These are phyloP conservation scores for Kingdonia uniflora DNA, from an alignment of 164 flowering plant genomes.

Conservation along the genomic window DNA sequence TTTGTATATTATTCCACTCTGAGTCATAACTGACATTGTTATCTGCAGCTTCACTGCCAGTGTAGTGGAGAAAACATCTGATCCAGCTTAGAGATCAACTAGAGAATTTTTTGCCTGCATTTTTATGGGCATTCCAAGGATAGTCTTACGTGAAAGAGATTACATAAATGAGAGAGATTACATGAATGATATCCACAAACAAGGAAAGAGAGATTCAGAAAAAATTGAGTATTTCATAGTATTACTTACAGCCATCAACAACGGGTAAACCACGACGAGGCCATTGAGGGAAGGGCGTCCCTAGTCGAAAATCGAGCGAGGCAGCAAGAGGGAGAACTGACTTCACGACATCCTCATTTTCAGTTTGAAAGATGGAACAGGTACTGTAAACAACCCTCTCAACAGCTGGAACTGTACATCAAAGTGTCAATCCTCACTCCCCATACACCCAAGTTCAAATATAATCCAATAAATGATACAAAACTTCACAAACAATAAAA, in stretches of 20 bases:
- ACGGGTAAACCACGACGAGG: conserved; percentile 87
- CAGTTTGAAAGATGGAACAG: conserved; percentile 79
- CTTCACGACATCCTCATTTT: conserved; percentile 81
- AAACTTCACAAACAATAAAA: neutral
- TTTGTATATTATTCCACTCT: no score
- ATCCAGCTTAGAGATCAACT: no score
- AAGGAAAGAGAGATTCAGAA: neutral
- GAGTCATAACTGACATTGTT: no score
- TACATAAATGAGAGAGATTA: no score
- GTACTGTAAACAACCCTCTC: conserved; percentile 52
- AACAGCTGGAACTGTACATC: conserved; percentile 26
- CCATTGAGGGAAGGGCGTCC: conserved; percentile 67
- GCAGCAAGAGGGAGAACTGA: conserved; percentile 67
- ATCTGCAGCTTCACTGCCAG: no score
- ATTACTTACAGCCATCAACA: conserved; percentile 66
- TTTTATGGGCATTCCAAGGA: neutral
- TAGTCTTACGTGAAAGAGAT: no score
- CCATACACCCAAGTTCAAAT: no score
- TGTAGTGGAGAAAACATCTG: no score
- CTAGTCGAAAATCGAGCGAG: conserved; percentile 58
- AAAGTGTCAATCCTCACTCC: neutral
- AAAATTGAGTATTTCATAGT: no score
- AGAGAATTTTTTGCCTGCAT: no score
- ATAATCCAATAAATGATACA: no score
- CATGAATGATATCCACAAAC: neutral